These are phyloP conservation scores for Alternaria triticina DNA, from an alignment of 2,329 filamentous ascomycete species.

Conservation along the genomic window DNA sequence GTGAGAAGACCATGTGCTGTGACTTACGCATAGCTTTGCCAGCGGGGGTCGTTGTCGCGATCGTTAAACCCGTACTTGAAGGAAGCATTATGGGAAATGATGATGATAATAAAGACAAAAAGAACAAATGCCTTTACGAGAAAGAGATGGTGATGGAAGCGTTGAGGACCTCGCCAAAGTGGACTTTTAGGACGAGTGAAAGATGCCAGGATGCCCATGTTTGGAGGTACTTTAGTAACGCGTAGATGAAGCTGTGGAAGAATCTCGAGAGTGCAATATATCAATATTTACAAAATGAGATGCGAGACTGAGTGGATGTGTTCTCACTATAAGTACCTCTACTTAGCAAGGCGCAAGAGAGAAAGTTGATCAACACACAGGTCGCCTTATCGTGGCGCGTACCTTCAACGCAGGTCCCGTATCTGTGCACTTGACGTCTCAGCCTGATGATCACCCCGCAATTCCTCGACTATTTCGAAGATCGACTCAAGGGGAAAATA, in stretches of 20 bases:
- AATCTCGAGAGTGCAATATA: not conserved
- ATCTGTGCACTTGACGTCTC: not conserved
- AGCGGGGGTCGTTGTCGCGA: not conserved
- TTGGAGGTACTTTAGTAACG: not conserved
- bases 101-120: not conserved
- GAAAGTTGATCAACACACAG: not conserved
- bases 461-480: not conserved
- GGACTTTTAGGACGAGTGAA: constrained; percentile 7
- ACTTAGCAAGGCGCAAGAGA: not conserved
- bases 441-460: not conserved
- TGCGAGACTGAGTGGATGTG: not conserved
- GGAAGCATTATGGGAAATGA: not conserved
- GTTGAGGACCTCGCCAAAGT: constrained; percentile 16
- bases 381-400: not conserved
- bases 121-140: constrained; percentile 5
- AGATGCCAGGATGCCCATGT: constrained; percentile 8
- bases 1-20: not conserved
- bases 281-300: not conserved
- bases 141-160: constrained; percentile 16
- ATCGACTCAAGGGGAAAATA: not conserved
- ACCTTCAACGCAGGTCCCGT: not conserved
- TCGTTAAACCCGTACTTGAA: not conserved
- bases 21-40: not conserved
- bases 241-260: not conserved
- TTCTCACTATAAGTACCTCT: not conserved